Evolutionary conservation across 2,329 filamentous ascomycete genomes (phyloP).

Genomic region (Sporothrix pseudoabietina): DNA sequence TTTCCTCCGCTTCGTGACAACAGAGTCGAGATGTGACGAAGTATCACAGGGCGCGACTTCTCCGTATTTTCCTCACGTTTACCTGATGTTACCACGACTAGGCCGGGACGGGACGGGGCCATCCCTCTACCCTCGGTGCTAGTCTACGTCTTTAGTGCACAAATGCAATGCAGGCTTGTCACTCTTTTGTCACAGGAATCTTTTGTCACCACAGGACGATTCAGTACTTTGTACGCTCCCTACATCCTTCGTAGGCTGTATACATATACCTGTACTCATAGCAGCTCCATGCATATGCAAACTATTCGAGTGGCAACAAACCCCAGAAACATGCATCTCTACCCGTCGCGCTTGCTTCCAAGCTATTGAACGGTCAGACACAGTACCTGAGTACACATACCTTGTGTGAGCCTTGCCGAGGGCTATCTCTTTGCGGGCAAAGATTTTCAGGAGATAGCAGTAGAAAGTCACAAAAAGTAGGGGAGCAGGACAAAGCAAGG

Average conservation of each 20-base stretch:
- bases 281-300: background rate
- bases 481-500: background rate
- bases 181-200: background rate
- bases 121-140: constrained; percentile 1
- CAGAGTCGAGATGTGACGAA: background rate
- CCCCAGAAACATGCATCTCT: background rate
- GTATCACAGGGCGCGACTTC: background rate
- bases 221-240: too few relatives aligned
- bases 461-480: background rate
- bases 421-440: constrained; percentile 5
- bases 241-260: background rate
- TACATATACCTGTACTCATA: background rate
- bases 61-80: background rate
- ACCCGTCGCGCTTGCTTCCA: background rate
- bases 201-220: background rate
- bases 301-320: background rate
- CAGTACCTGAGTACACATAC: background rate
- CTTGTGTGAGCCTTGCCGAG: background rate
- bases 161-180: background rate
- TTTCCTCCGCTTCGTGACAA: background rate
- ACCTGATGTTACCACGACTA: background rate
- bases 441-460: constrained; percentile 13
- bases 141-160: background rate
- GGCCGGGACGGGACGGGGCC: constrained; percentile 23
- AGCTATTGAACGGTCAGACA: background rate